Evolutionary conservation across 1,139 yeast species (phyloP), one percentile per base, ranked within the genome.

Genomic region (Sugiyamaella sp.): DNA sequence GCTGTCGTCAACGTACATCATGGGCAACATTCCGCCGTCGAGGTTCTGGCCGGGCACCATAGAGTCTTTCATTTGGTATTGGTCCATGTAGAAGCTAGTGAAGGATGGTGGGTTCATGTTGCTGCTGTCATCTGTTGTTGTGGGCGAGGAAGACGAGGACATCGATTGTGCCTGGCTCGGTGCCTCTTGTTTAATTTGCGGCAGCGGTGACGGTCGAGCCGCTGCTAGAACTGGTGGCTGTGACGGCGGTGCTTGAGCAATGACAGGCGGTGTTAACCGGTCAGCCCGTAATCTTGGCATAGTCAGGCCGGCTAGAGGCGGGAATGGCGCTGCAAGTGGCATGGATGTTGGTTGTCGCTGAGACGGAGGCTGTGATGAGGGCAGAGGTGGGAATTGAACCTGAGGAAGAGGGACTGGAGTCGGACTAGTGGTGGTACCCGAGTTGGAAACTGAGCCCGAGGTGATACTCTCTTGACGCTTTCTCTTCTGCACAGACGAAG

Each of bases 1-100:
- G 4, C 38, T 16, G 12, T 37, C 50, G 37, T 46, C 45, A 27
- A 46, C 50, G 27, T 46, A 46, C 50, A 46, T 46, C 50, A 46
- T 37, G 5, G 21, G 44, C 14, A 46, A 25, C 44, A 46, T 38
- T 1, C 20, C 27, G 5, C 16, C 19, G 37, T 46, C 50, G 27
- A 46, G 37, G 3, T 20, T 17, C 12, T 38, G 19, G 8, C 33
- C 16, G 8, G 49, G 12, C 24, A 32, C 32, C n/a, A 19, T 14
- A 8, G 40, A 22, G 29, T 44, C 48, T 24, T 44, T 44, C 20
- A 44, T 33, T 12, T 44, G 41, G 19, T 44, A 44, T 32, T 21
- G 48, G 33, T 19, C 24, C 41, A 44, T 44, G 33, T 44, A 44
- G 32, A 33, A 20, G 29, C 24, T 44, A 19, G 5, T 39, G 24